Conservation (phyloP, 2,329 filamentous ascomycete genomes). For the Arthrobotrys sphaeroides region DNA sequence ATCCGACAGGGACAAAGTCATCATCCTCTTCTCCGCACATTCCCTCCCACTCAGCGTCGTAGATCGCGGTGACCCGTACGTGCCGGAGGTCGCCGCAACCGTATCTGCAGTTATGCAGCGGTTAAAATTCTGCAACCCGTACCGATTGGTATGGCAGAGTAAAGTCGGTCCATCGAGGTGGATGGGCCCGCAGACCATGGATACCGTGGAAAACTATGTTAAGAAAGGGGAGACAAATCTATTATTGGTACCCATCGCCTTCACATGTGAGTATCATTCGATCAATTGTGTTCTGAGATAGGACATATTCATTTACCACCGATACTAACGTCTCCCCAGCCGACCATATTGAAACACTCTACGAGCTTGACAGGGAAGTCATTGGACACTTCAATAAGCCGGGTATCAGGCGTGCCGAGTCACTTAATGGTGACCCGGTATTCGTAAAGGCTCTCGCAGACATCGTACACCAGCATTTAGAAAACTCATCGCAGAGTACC, state of each 20-base stretch:
- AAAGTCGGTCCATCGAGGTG: conserved; percentile 95
- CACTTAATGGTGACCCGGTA: conserved; percentile 85
- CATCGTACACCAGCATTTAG: conserved; percentile 81
- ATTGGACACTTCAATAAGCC: conserved; percentile 83
- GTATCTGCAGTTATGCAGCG: conserved; percentile 97
- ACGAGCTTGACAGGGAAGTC: conserved; percentile 91
- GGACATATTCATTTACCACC: too few relatives aligned
- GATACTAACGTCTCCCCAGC: conserved; percentile 60
- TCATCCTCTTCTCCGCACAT: conserved; percentile 93
- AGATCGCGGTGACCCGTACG: conserved; percentile 94
- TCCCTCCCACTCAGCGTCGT: conserved; percentile 97
- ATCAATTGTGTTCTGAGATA: too few relatives aligned
- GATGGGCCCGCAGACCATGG: conserved; percentile 91
- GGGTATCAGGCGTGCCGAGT: conserved; percentile 89
- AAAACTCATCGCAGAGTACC: conserved; percentile 76
- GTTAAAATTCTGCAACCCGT: conserved; percentile 86
- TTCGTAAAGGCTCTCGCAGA: conserved; percentile 92
- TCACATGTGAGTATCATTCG: conserved; percentile 72
- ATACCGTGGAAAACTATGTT: conserved; percentile 87
- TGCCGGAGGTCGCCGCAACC: conserved; percentile 92
- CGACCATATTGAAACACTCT: conserved; percentile 98
- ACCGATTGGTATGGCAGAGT: conserved; percentile 96
- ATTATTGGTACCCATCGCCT: conserved; percentile 91
- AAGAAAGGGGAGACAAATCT: conserved; percentile 91
- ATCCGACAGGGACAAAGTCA: conserved; percentile 79